Percentiles rank a stretch among this genome's conserved stretches.
These are phyloP conservation scores for Plantago ovata DNA, from an alignment of 257 asterid species.

Conservation along the genomic window DNA sequence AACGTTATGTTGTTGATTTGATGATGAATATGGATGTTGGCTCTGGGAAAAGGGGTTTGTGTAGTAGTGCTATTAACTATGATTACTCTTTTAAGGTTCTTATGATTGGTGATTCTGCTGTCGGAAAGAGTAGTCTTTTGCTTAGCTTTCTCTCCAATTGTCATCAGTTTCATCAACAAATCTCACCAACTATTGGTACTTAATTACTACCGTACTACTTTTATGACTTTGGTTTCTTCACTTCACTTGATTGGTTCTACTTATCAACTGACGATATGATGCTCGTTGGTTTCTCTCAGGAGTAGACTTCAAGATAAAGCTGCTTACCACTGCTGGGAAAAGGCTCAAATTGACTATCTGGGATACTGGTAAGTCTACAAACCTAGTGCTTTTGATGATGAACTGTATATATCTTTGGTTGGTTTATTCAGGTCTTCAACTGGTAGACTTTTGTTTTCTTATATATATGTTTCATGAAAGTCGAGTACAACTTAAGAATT, in stretches of 20 bases:
- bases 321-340: constrained; percentile 65
- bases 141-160: constrained; percentile 56
- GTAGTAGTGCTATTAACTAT: constrained; percentile 35
- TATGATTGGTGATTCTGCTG: constrained; percentile 81
- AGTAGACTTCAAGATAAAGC: constrained; percentile 89
- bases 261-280: constrained; percentile 19
- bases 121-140: constrained; percentile 85
- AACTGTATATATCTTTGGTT: too few species aligned
- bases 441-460: not conserved
- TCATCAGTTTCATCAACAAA: constrained; percentile 49
- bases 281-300: constrained; percentile 36
- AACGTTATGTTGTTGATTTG: not conserved
- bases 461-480: not conserved
- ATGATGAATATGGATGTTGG: constrained; percentile 12
- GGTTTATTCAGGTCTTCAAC: too few species aligned
- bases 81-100: constrained; percentile 86
- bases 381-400: not conserved
- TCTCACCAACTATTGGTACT: constrained; percentile 80
- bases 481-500: too few species aligned
- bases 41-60: constrained; percentile 3
- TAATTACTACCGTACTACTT: too few species aligned
- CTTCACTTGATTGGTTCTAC: not conserved
- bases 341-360: constrained; percentile 80
- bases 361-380: constrained; percentile 66
- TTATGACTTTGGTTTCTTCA: constrained; percentile 7